Conservation (phyloP, 2,329 filamentous ascomycete species). For the Fusarium foetens region DNA sequence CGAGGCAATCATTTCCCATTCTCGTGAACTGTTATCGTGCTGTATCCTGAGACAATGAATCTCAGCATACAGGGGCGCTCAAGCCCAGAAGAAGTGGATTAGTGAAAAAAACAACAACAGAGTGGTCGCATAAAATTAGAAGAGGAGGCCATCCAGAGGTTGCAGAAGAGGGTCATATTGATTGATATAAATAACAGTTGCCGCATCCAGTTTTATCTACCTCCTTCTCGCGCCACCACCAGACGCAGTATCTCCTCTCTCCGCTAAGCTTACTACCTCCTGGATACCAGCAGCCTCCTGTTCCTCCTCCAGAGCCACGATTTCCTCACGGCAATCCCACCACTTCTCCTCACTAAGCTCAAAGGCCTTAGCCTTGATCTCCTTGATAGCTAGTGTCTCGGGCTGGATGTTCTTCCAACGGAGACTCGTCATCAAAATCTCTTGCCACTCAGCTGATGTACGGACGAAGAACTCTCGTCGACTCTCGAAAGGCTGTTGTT, state of each 20-base stretch:
- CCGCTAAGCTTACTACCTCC: constrained; percentile 88
- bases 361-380: constrained; percentile 91
- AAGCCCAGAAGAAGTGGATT: neutral
- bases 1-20: neutral
- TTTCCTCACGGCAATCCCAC: constrained; percentile 98
- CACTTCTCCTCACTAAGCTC: constrained; percentile 94
- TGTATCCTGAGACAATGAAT: neutral
- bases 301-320: constrained; percentile 90
- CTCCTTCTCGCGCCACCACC: constrained; percentile 49
- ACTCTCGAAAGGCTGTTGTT: constrained; percentile 81
- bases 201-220: constrained; percentile 16
- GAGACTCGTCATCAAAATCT: constrained; percentile 79
- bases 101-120: neutral
- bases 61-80: neutral
- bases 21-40: neutral
- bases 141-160: no score
- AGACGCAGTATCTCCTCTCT: constrained; percentile 68
- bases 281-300: constrained; percentile 95
- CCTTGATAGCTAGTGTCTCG: constrained; percentile 81
- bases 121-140: neutral
- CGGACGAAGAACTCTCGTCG: constrained; percentile 92
- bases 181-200: neutral
- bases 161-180: neutral
- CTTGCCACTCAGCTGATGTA: constrained; percentile 91
- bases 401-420: constrained; percentile 73